A percentile compares a stretch with the other conserved stretches of the same genome.
Evolutionary conservation across 495 filamentous ascomycete genomes (phyloP).

Genomic region (Clavariopsis aquatica): DNA sequence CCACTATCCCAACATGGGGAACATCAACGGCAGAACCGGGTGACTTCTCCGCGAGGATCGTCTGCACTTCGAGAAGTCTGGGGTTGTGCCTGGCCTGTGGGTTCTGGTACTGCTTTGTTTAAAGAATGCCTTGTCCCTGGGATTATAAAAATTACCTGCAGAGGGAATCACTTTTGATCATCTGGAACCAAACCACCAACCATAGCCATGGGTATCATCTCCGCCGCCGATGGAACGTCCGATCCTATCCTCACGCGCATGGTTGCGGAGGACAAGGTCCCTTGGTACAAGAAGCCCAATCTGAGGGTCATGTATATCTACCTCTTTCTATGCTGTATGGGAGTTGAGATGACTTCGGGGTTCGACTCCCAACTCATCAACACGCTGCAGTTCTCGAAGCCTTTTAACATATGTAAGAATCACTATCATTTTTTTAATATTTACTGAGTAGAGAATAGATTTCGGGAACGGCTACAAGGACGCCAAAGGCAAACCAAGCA

Average conservation of each 20-base stretch:
- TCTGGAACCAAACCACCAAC: neutral
- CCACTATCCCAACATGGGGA: neutral
- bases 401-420: conserved; percentile 28
- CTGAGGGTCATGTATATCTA: conserved; percentile 25
- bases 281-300: conserved; percentile 31
- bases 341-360: conserved; percentile 34
- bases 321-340: conserved; percentile 29
- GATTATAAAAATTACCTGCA: neutral
- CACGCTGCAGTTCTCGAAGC: conserved; percentile 28
- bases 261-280: conserved; percentile 20
- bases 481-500: conserved; percentile 7
- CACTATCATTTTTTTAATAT: neutral
- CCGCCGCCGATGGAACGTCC: conserved; percentile 1
- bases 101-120: neutral
- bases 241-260: conserved; percentile 26
- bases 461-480: conserved; percentile 27
- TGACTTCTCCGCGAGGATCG: neutral
- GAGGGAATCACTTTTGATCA: neutral
- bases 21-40: neutral
- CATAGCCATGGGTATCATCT: neutral
- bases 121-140: neutral
- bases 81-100: neutral
- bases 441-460: conserved; percentile 6
- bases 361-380: conserved; percentile 36
- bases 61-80: neutral